Base-by-base conservation (phyloP, 176 grass and related monocot species). In the Carex littledalei region DNA sequence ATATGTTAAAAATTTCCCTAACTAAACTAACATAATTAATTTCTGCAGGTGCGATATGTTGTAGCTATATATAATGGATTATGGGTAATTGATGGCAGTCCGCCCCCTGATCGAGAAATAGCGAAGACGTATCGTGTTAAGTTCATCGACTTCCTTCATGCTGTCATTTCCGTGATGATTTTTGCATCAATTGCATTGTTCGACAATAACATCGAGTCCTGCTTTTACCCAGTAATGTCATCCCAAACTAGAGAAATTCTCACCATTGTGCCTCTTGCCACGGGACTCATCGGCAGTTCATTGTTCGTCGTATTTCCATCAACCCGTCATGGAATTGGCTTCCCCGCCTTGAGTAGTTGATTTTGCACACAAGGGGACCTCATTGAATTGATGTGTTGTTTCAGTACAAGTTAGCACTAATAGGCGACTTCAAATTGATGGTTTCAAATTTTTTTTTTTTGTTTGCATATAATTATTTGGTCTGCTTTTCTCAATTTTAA, bases 61-160 rank as follows among this genome's bases (percentile, higher is more conserved):
- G 15, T 89, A 13, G 87, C 83, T 49, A 89, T 76, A 52, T 15
- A 15, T 10, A 63, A 63, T 6, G 87, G 87, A 5, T 50, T 84
- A 21, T 60, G 43, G 57, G 72, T 84, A 7, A 79, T 88, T 29
- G 81, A 88, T 31, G 71, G 71, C 49, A 66, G 15, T 22, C 11
- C 13, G 0, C 72, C 81, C 0, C 73, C 73, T 15, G 73, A 55
- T 8, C 61, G 50, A 0, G 56, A 61, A 50, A 17, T 68, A 14
- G 70, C 59, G 3, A 47, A 0, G 17, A 59, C 12, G 21, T 81
- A 63, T 64, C 24, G 18, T 26, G 35, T 89, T 17, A 58, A 26
- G 39, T 17, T 52, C 24, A 80, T 82, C 15, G 87, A 89, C 76
- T 81, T 89, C 29, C 41, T 89, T 20, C 87, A 89, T 52, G 87